Conservation (phyloP, 768 basidiomycete species). For the Psilocybe tampanensis region DNA sequence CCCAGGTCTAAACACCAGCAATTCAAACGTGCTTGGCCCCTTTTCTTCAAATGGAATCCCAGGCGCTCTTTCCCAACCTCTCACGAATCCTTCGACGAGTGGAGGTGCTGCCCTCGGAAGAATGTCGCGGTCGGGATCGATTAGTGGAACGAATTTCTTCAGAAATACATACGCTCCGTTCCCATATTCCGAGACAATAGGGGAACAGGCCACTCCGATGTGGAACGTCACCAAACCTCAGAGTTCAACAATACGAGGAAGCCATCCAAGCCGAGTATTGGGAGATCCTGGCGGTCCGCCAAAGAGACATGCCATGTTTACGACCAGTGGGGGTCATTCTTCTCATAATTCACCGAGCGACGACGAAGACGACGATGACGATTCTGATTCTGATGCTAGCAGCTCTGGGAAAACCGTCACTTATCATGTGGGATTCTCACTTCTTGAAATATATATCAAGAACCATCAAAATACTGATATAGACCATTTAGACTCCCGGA, state of each 20-base stretch:
- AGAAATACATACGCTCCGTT: conserved; percentile 37
- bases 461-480: neutral
- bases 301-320: conserved; percentile 27
- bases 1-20: conserved; percentile 15
- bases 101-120: conserved; percentile 44
- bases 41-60: conserved; percentile 15
- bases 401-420: conserved; percentile 21
- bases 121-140: conserved; percentile 60
- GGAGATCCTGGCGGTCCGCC: conserved; percentile 13
- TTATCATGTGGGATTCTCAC: conserved; percentile 22
- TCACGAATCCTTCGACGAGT: conserved; percentile 25
- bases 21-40: conserved; percentile 14
- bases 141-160: conserved; percentile 46
- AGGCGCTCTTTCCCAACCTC: conserved; percentile 18
- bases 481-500: conserved; percentile 25
- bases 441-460: conserved; percentile 6
- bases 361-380: conserved; percentile 53
- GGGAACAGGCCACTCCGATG: conserved; percentile 14
- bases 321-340: conserved; percentile 27
- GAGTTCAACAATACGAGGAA: conserved; percentile 14
- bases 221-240: conserved; percentile 20
- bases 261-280: conserved; percentile 25
- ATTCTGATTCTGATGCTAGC: conserved; percentile 45
- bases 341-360: conserved; percentile 43
- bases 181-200: conserved; percentile 25